Base-by-base conservation (phyloP, 495 filamentous ascomycete species). In the Tuber umbilicatum region DNA sequence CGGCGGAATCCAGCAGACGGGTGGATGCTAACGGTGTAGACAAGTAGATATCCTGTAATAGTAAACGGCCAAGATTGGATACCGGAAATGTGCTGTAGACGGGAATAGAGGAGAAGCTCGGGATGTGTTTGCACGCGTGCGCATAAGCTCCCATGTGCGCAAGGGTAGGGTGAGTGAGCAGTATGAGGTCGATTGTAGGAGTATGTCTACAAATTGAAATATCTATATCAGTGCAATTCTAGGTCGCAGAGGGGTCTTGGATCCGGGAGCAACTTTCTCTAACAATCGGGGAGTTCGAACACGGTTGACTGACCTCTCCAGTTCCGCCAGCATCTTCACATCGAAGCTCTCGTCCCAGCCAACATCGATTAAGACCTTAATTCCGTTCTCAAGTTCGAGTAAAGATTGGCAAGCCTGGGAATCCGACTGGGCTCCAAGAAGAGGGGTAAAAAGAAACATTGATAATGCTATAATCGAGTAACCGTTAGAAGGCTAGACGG, bases 111-210 rank as follows among this genome's bases (percentile, higher is more conserved):
- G 90, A 91, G 84, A 99, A 98, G 64, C 91, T 88, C 72, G 96
- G 94, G 78, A 97, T 91, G 83, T 97, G 89, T 83, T 97, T 97
- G 88, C 96, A 99, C 86, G 94, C 97, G 83, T 99, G 94, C 67
- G 92, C 95, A 80, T 91, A 97, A 68, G 95, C 96, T 75, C 92
- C 95, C 72, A 99, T 89, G 83, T 98, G 96, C 42, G 91, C 87
- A 37, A 91, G 88, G 3, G 94, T 98, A 69, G 95, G 91, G 82
- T 99, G 95, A 5, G 95, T 98, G 74, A 99, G 88, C 43, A 99
- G 92, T 81, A 99, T 91, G 73, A 99, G 85, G 14, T 95, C 97
- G 41, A 99, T 87, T 10, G 94, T 97, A 12, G 94, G 90, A 23
- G 79, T 71, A 71, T 82, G 73, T 27, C 75, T 84, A 35, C 5